Base-by-base conservation (phyloP, 768 basidiomycete species). In the Inosperma sp. region DNA sequence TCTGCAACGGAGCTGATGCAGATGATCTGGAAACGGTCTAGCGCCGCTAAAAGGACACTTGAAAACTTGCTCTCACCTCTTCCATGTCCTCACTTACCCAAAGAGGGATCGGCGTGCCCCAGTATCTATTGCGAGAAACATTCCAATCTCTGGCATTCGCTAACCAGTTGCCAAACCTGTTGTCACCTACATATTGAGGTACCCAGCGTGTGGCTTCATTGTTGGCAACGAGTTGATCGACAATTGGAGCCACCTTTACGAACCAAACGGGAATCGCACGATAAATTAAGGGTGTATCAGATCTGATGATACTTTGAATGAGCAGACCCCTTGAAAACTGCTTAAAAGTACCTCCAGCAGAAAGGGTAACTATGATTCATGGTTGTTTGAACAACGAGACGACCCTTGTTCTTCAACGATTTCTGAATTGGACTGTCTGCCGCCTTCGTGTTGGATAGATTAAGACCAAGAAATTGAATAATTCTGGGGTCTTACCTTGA, bases 101-200 rank as follows among this genome's bases (percentile, higher is more conserved):
- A 29, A 99, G 72, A 9, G 96, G 96, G 49, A 99, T 84, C 14
- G 96, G 96, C 4, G 94, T 98, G 27, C 95, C 96, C 94, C 94
- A 99, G 66, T 98, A 99, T 41, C 96, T 81, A 73, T 98, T 98
- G 55, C 96, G 81, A n/a, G 94, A 96, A 56, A 99, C 78, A 64
- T 97, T 98, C 96, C 96, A 99, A 64, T 99, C 96, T 17, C 94
- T 81, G n/a, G 96, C 96, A 67, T 95, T 97, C 41, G 88, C 86
- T 44, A 99, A 76, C 96, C 96, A 99, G 67, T 92, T 94, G 17
- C 93, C 93, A 64, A 99, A 99, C 27, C 95, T 79, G 57, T 86
- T 82, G 52, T 97, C 94, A 5, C 93, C 90, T 39, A 98, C 85
- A 54, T 71, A 77, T 61, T 91, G 85, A 8, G 96, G 96, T 2